A percentile compares a stretch with the other conserved stretches of the same genome.
Conservation (phyloP, 2,329 filamentous ascomycete species). For the Alternaria hordeiaustralica region DNA sequence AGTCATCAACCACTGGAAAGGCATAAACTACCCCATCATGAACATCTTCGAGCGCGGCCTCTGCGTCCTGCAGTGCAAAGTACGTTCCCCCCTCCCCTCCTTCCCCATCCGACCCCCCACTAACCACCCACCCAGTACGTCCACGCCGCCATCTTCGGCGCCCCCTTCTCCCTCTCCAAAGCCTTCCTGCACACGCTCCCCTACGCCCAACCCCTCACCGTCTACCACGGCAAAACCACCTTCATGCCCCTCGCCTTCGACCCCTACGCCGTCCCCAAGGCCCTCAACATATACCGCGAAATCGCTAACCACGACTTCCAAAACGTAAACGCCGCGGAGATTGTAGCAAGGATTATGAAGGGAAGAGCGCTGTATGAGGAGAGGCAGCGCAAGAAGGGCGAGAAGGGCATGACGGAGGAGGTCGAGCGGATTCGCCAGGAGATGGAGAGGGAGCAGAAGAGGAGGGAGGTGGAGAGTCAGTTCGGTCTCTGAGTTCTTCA, state of each 20-base stretch:
- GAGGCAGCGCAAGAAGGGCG: conserved; percentile 85
- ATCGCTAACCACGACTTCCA: conserved; percentile 79
- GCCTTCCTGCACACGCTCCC: conserved; percentile 77
- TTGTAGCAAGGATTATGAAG: conserved; percentile 88
- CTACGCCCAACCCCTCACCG: conserved; percentile 71
- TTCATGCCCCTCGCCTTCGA: conserved; percentile 74
- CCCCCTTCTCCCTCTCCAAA: conserved; percentile 84
- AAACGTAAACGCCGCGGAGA: conserved; percentile 88
- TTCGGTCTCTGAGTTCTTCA: too few relatives aligned
- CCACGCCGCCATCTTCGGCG: conserved; percentile 84
- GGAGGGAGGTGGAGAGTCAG: conserved; percentile 50
- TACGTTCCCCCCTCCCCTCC: conserved; percentile 52
- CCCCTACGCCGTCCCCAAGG: conserved; percentile 76
- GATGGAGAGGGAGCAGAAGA: conserved; percentile 43
- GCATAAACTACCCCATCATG: conserved; percentile 99
- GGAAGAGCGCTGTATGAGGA: conserved; percentile 89
- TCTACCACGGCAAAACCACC: conserved; percentile 95
- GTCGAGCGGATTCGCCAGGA: conserved; percentile 49
- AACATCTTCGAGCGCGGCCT: conserved; percentile 96
- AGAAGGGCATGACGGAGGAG: conserved; percentile 80
- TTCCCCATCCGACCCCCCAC: background rate
- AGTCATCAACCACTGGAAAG: conserved; percentile 96
- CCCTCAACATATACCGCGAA: conserved; percentile 82
- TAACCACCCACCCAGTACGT: conserved; percentile 62
- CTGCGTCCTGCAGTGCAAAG: conserved; percentile 92